These are phyloP conservation scores for Tilletia indica DNA, from an alignment of 1,284 basidiomycete genomes.

Conservation along the genomic window DNA sequence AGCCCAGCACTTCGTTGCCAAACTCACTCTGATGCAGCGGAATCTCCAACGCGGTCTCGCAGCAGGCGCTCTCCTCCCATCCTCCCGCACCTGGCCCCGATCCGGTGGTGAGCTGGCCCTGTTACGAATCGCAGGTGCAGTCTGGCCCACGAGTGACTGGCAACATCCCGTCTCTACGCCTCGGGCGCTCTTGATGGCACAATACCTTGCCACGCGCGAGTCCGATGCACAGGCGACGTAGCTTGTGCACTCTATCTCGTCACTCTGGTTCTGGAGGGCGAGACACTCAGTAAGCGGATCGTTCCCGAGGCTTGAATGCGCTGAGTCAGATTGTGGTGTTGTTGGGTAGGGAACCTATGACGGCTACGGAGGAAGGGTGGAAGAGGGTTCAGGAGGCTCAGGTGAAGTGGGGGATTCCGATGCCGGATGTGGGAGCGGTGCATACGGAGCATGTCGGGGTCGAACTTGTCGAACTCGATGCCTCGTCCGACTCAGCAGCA, in stretches of 20 bases:
- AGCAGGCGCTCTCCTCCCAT: conserved; percentile 66
- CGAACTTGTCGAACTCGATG: conserved; percentile 13
- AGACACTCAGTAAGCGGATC: conserved; percentile 77
- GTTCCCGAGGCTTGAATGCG: conserved; percentile 81
- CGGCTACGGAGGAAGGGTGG: conserved; percentile 15
- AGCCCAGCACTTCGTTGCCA: conserved; percentile 76
- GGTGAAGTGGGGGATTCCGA: conserved; percentile 44
- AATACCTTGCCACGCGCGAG: conserved; percentile 83
- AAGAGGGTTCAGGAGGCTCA: conserved; percentile 16
- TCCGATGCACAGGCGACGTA: conserved; percentile 73
- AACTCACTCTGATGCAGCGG: conserved; percentile 87
- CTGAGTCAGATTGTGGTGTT: background rate
- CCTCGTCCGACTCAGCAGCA: conserved; percentile 11
- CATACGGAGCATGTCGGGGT: conserved; percentile 29
- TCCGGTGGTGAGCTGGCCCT: conserved; percentile 77
- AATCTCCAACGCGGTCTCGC: conserved; percentile 83
- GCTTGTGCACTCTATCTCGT: conserved; percentile 84
- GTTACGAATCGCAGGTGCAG: conserved; percentile 72
- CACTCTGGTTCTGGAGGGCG: conserved; percentile 72
- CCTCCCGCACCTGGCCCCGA: conserved; percentile 79
- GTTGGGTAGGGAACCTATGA: background rate
- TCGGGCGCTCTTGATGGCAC: conserved; percentile 80
- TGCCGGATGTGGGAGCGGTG: conserved; percentile 40
- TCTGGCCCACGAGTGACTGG: conserved; percentile 94
- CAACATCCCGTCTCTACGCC: conserved; percentile 86